A percentile compares a stretch with the other conserved stretches of the same genome.
Conservation (phyloP, 495 filamentous ascomycete genomes). For the Penicillium maclennaniae region DNA sequence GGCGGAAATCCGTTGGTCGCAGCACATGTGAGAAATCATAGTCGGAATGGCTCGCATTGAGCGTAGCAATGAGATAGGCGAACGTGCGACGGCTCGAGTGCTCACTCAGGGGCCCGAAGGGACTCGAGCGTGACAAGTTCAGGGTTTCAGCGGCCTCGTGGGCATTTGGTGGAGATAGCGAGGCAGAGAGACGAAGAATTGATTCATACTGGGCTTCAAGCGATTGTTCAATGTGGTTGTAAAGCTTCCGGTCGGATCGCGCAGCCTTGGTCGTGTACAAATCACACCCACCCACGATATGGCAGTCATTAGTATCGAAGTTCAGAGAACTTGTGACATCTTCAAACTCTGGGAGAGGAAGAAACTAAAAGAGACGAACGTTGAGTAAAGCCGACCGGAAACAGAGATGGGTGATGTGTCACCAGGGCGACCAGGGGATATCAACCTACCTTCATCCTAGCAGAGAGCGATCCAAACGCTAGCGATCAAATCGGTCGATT, state of each 20-base stretch:
- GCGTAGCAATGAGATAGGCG: slow-evolving; percentile 91
- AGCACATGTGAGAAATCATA: slow-evolving; percentile 95
- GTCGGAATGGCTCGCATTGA: slow-evolving; percentile 96
- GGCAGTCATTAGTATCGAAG: slow-evolving; percentile 87
- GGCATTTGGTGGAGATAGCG: slow-evolving; percentile 71
- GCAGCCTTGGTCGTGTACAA: slow-evolving; percentile 96
- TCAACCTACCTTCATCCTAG: slow-evolving; percentile 27
- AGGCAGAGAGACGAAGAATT: slow-evolving; percentile 73
- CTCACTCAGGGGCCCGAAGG: slow-evolving; percentile 86
- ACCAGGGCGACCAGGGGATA: slow-evolving; percentile 6
- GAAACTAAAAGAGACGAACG: slow-evolving; percentile 56
- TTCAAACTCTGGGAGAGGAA: slow-evolving; percentile 86
- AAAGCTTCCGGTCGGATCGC: slow-evolving; percentile 90
- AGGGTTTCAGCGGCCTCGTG: slow-evolving; percentile 50
- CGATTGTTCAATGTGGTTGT: slow-evolving; percentile 86
- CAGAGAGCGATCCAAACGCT: background rate
- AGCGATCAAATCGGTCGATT: background rate
- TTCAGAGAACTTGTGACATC: slow-evolving; percentile 84
- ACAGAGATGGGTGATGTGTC: slow-evolving; percentile 4
- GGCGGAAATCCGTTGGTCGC: slow-evolving; percentile 80
- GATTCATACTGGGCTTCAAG: slow-evolving; percentile 88
- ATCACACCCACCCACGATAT: slow-evolving; percentile 87
- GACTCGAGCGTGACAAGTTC: slow-evolving; percentile 77
- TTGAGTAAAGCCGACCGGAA: slow-evolving; percentile 1
- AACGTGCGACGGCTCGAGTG: slow-evolving; percentile 85